phyloP scores from a whole-genome alignment of 1,284 basidiomycete genomes.

The Cutaneotrichosporon daszewskae region DNA sequence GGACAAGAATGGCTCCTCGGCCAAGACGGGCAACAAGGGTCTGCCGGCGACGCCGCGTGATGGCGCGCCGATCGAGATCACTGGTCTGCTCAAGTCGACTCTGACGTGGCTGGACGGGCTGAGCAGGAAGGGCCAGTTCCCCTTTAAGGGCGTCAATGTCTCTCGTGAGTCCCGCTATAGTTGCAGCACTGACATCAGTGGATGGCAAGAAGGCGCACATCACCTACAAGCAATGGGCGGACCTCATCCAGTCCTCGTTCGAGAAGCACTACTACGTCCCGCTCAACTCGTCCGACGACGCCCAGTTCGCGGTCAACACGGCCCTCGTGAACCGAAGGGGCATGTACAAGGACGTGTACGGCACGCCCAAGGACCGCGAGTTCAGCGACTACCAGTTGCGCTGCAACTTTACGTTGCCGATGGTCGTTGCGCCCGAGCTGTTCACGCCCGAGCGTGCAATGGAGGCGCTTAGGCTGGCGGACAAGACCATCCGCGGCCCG shows the following conservation, averaged over 20 bases:
- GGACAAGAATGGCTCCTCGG: conserved; percentile 94
- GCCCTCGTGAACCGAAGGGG: conserved; percentile 79
- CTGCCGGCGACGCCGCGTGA: conserved; percentile 90
- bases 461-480: conserved; percentile 67
- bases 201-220: conserved; percentile 65
- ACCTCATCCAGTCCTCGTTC: conserved; percentile 77
- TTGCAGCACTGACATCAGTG: conserved; percentile 51
- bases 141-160: conserved; percentile 81
- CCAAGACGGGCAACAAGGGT: conserved; percentile 87
- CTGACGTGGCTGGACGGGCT: conserved; percentile 78
- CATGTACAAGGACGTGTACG: conserved; percentile 97
- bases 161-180: conserved; percentile 55
- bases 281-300: conserved; percentile 66
- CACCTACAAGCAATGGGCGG: conserved; percentile 85
- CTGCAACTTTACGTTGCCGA: conserved; percentile 89
- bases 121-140: conserved; percentile 65
- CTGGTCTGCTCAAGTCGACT: conserved; percentile 85
- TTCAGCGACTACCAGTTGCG: conserved; percentile 96
- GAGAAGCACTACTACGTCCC: conserved; percentile 90
- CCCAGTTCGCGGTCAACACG: conserved; percentile 64
- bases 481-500: conserved; percentile 69
- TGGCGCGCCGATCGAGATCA: conserved; percentile 93
- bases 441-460: conserved; percentile 78
- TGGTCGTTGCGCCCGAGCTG: conserved; percentile 94
- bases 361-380: conserved; percentile 75